These are phyloP conservation scores for Metschnikowia koreensis DNA, from an alignment of 805 yeast genomes.

Conservation along the genomic window DNA sequence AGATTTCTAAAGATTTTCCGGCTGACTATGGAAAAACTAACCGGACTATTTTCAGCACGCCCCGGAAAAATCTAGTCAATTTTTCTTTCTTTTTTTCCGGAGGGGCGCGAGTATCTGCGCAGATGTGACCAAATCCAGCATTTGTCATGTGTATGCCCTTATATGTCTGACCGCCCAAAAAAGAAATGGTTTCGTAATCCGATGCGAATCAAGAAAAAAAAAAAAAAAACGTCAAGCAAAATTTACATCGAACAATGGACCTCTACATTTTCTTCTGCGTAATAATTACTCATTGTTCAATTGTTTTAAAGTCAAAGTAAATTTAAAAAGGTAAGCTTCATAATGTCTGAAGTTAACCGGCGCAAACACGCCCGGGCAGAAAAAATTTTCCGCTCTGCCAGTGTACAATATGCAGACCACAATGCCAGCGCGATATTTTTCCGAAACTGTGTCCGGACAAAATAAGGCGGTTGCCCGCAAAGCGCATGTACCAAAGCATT, in stretches of 20 bases:
- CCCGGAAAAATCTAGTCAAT: background rate
- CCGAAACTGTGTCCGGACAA: background rate
- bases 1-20: no score
- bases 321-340: background rate
- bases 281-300: no score
- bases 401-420: background rate
- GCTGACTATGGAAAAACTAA: background rate
- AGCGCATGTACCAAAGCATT: slow-evolving; percentile 6
- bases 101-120: background rate
- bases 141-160: background rate
- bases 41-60: background rate
- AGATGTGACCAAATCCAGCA: background rate
- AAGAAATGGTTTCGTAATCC: background rate
- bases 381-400: background rate
- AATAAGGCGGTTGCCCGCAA: slow-evolving; percentile 1
- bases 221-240: no score
- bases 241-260: background rate
- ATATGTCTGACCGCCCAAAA: background rate
- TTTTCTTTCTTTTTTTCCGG: background rate
- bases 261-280: background rate
- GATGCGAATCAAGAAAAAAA: background rate
- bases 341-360: background rate
- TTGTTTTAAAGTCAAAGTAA: no score
- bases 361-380: background rate
- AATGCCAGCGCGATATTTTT: background rate